Base-by-base conservation (phyloP, 495 filamentous ascomycete genomes). In the Lepidopterella palustris region DNA sequence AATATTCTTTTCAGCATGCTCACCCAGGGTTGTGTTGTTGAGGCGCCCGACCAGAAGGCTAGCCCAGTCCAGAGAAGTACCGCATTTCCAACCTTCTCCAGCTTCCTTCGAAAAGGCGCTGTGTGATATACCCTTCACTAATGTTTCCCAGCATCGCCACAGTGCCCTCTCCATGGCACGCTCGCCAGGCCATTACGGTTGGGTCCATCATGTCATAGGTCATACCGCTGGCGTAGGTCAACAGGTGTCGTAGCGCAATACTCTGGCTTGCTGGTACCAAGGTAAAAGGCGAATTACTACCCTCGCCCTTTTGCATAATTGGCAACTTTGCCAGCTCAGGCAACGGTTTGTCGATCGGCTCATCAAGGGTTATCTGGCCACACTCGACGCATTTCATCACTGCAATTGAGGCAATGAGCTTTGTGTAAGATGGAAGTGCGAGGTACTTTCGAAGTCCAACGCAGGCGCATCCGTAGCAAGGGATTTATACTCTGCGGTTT, bases 51-150 rank as follows among this genome's bases (percentile, higher is more conserved):
- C 67, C 0, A 78, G 55, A 0, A 70, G 66, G 6, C 80, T 77
- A 0, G 78, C 78, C 79, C 80, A 82, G 63, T 83, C 80, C 0
- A 80, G 63, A n/a, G 76, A 70, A 0, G 68, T 58, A 2, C 79
- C 73, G 58, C 83, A 84, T 48, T 70, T 64, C 80, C 75, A 84
- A 15, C 69, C 66, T 2, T 68, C 68, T 1, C 81, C 81, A 0
- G 80, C 80, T 18, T 81, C 74, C n/a, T 28, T 81, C 74, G 61
- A 74, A 79, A 11, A 70, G 40, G 5, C 82, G 72, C 8, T 79
- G 79, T 27, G 61, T 61, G 18, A 45, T 40, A 59, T 65, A 76
- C 5, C 66, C 61, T 20, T 74, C 71, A 20, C 64, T 58, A 6
- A 70, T 59, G 0, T 53, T 45, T 15, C 53, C 57, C 18, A 24